Conservation (phyloP, 108 stramenopile genomes). For the Fragilaria radians region DNA sequence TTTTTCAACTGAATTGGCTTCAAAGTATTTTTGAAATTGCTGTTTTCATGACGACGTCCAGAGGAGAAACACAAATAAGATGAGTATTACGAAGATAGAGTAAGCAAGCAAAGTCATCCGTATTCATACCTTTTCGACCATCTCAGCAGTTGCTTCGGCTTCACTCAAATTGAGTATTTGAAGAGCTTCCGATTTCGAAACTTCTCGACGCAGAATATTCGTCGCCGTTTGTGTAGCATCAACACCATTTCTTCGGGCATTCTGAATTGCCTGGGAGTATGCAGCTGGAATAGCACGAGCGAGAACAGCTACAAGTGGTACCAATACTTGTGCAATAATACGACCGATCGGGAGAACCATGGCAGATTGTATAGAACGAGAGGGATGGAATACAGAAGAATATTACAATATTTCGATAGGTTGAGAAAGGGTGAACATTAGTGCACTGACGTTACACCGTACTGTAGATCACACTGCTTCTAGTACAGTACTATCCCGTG, state of each 20-base stretch:
- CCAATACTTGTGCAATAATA: constrained; percentile 38
- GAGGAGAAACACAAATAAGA: not conserved
- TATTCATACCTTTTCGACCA: constrained; percentile 57
- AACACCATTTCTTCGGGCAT: constrained; percentile 40
- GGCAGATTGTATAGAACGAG: not conserved
- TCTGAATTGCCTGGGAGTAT: constrained; percentile 43
- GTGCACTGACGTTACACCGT: too few species aligned
- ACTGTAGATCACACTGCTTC: too few species aligned
- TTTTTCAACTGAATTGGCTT: constrained; percentile 85
- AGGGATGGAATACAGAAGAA: too few species aligned
- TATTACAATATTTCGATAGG: too few species aligned
- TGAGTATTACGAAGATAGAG: not conserved
- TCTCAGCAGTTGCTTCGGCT: constrained; percentile 33
- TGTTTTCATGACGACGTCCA: constrained; percentile 5
- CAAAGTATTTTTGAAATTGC: constrained; percentile 90
- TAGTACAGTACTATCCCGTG: too few species aligned
- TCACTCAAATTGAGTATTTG: constrained; percentile 61
- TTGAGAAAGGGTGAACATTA: too few species aligned
- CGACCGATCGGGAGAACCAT: constrained; percentile 30
- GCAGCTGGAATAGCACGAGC: constrained; percentile 52
- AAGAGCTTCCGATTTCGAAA: constrained; percentile 56
- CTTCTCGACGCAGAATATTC: constrained; percentile 34
- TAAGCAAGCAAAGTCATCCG: not conserved
- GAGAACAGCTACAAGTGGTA: constrained; percentile 43
- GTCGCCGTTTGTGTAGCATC: constrained; percentile 20